Percentiles rank a stretch among this genome's conserved stretches.
These are phyloP conservation scores for Myxozyma melibiosi DNA, from an alignment of 805 yeast genomes.

Conservation along the genomic window DNA sequence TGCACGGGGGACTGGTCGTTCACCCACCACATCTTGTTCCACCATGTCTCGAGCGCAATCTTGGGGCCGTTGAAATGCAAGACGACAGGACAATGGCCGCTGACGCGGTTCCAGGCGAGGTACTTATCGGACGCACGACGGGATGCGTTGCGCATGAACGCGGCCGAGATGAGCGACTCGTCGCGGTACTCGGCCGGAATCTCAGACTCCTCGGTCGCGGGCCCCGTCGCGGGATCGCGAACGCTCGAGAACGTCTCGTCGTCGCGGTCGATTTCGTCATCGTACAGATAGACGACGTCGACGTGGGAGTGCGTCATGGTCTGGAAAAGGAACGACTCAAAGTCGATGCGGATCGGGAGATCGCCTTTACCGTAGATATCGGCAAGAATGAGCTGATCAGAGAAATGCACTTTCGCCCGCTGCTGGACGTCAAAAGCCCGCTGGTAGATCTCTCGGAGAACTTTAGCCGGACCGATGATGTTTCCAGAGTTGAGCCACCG, in stretches of 20 bases:
- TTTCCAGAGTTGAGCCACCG: conserved; percentile 34
- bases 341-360: conserved; percentile 29
- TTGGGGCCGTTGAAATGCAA: conserved; percentile 34
- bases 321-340: conserved; percentile 30
- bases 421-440: conserved; percentile 28
- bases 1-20: conserved; percentile 23
- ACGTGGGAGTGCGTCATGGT: conserved; percentile 33
- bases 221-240: conserved; percentile 8
- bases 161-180: conserved; percentile 10
- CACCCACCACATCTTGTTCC: conserved; percentile 35
- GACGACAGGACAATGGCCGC: conserved; percentile 26
- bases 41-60: conserved; percentile 32
- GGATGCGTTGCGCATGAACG: conserved; percentile 9
- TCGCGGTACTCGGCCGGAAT: conserved; percentile 11
- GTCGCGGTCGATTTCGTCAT: conserved; percentile 24
- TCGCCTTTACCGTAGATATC: conserved; percentile 30
- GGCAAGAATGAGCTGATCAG: conserved; percentile 32
- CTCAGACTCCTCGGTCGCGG: conserved; percentile 3
- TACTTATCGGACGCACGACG: conserved; percentile 18
- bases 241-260: background rate
- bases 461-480: conserved; percentile 25
- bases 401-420: conserved; percentile 17
- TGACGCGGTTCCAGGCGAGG: conserved; percentile 30
- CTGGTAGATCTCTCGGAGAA: conserved; percentile 22
- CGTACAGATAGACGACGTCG: conserved; percentile 24